These are phyloP conservation scores for Patellaria atrata DNA, from an alignment of 495 filamentous ascomycete genomes.

Conservation along the genomic window DNA sequence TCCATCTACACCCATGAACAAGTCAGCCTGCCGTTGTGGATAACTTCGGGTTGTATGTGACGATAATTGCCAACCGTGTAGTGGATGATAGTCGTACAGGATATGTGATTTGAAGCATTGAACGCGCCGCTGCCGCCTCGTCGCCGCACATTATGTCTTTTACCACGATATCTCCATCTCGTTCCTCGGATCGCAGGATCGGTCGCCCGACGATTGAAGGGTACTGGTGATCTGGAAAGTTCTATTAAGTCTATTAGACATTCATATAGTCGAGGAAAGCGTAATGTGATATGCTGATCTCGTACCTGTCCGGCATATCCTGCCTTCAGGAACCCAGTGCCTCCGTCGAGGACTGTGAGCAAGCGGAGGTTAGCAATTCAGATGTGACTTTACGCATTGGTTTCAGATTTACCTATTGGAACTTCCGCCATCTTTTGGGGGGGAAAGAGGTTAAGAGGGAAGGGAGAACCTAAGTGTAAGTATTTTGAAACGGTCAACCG, in stretches of 20 bases:
- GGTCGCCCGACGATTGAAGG: constrained; percentile 97
- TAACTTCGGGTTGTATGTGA: constrained; percentile 1
- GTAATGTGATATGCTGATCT: constrained; percentile 6
- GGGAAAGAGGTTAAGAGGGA: too few relatives aligned
- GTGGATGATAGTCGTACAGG: constrained; percentile 41
- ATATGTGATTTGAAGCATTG: constrained; percentile 95
- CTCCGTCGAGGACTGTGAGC: constrained; percentile 93
- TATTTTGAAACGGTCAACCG: too few relatives aligned
- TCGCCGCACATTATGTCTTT: constrained; percentile 99
- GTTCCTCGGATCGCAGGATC: constrained; percentile 91
- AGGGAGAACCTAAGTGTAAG: too few relatives aligned
- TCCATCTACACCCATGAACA: constrained; percentile 66
- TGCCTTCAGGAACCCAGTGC: constrained; percentile 98
- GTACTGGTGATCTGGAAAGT: constrained; percentile 97
- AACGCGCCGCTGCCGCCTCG: constrained; percentile 87
- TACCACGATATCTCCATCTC: constrained; percentile 60
- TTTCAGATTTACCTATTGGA: constrained; percentile 47
- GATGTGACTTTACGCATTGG: constrained; percentile 20
- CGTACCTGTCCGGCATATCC: constrained; percentile 82
- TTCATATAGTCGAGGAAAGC: background rate
- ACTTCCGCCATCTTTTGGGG: constrained; percentile 53
- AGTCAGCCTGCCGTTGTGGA: constrained; percentile 15
- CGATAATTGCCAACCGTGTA: constrained; percentile 6
- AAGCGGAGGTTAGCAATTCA: constrained; percentile 14
- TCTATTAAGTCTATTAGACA: constrained; percentile 34